These are phyloP conservation scores for Biscogniauxia sp. DNA, from an alignment of 2,329 filamentous ascomycete species.

Conservation along the genomic window DNA sequence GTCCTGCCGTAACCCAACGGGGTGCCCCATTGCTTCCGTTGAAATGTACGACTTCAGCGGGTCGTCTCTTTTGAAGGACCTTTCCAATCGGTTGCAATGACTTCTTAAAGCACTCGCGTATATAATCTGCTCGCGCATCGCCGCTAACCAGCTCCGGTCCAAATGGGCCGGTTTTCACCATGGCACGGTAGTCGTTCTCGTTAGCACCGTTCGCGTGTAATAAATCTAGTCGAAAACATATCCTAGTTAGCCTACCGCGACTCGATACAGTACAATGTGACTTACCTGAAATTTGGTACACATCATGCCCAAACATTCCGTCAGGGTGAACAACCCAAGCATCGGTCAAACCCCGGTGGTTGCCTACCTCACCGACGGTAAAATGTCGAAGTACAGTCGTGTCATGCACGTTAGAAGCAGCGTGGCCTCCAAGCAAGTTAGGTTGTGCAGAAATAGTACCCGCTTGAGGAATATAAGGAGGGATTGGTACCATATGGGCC, in stretches of 20 bases:
- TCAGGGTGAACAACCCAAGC: constrained; percentile 19
- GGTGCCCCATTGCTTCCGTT: constrained; percentile 9
- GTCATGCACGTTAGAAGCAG: not conserved
- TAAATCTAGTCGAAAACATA: not conserved
- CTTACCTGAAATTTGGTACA: constrained; percentile 20
- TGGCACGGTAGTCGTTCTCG: constrained; percentile 5
- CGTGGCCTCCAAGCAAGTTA: not conserved
- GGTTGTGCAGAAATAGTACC: no score
- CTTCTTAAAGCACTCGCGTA: constrained; percentile 1
- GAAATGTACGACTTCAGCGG: constrained; percentile 5
- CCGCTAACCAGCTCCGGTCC: constrained; percentile 2
- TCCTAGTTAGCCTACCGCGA: not conserved
- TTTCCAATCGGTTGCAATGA: not conserved
- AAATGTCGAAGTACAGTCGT: constrained; percentile 1
- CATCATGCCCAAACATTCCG: constrained; percentile 8
- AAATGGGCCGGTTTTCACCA: not conserved
- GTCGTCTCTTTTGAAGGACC: not conserved
- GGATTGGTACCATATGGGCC: not conserved
- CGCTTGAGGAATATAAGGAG: not conserved
- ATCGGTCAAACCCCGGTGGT: constrained; percentile 12
- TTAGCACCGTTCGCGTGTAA: constrained; percentile 1
- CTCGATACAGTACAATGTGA: not conserved
- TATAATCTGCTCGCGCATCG: not conserved
- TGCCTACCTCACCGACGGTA: constrained; percentile 11
- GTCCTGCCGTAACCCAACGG: constrained; percentile 4